phyloP scores from a whole-genome alignment of 2,329 filamentous ascomycete genomes.

The Simplicillium sp. region DNA sequence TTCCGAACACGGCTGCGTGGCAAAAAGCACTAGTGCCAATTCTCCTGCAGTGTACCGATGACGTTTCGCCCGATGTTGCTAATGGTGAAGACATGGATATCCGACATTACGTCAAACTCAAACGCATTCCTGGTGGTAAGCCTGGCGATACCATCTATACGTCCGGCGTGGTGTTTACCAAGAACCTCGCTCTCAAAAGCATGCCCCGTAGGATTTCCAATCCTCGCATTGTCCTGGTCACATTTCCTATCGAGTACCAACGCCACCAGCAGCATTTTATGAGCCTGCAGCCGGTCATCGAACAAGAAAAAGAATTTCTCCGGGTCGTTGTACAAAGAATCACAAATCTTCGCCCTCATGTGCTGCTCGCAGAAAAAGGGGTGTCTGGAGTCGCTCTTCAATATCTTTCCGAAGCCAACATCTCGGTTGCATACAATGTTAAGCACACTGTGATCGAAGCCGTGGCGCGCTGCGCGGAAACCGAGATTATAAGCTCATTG shows the following conservation, averaged over 20 bases:
- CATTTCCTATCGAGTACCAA: conserved; percentile 93
- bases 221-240: conserved; percentile 84
- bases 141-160: conserved; percentile 93
- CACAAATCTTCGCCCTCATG: conserved; percentile 70
- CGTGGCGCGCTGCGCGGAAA: conserved; percentile 84
- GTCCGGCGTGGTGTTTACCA: conserved; percentile 93
- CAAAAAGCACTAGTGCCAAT: conserved; percentile 87
- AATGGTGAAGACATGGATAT: conserved; percentile 94
- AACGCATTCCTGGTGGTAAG: conserved; percentile 85
- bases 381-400: conserved; percentile 87
- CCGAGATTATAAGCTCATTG: conserved; percentile 85
- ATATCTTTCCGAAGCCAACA: conserved; percentile 77
- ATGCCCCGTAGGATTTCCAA: conserved; percentile 82
- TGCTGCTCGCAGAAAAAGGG: conserved; percentile 86
- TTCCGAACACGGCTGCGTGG: conserved; percentile 71
- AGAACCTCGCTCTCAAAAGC: conserved; percentile 91
- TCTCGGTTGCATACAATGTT: conserved; percentile 92
- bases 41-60: conserved; percentile 80
- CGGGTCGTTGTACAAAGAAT: conserved; percentile 88
- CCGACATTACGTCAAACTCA: conserved; percentile 92
- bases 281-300: conserved; percentile 93
- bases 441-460: conserved; percentile 94
- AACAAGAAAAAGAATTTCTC: conserved; percentile 90
- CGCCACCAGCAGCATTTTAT: conserved; percentile 85
- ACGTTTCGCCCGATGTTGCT: conserved; percentile 87